Evolutionary conservation across 441 rosid species (phyloP), one percentile per base, ranked within the genome.

Genomic region (Arabidopsis lyrata): DNA sequence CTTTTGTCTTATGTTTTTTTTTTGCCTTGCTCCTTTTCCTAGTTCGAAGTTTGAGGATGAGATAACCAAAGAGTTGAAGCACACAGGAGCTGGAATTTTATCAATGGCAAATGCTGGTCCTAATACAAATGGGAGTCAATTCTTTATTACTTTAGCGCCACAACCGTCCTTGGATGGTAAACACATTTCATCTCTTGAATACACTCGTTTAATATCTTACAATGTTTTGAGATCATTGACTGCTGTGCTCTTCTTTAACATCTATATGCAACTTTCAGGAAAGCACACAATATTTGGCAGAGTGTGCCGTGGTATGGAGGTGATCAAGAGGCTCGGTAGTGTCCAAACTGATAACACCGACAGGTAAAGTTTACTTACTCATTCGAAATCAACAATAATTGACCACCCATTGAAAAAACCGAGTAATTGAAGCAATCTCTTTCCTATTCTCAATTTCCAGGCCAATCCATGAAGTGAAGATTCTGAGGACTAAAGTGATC

Each of bases 71-170:
- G 98, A 95, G 70, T 80, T 95, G 74, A 95, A 91, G 85, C 98
- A 95, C 80, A 91, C 97, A 2, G 99, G 98, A 75, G 98, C 97
- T 66, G 99, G 97, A 24, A 91, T 91, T 29, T 57, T 93, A 47
- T 95, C 99, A 47, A 93, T 95, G 98, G 99, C 98, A 47, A 91
- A 95, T 77, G 99, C 99, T 77, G 98, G 98, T 76, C 97, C 97
- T 0, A 82, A 95, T 76, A 90, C 97, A 22, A 95, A 93, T 36
- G 98, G 98, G 45, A 95, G 97, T 80, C 97, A 95, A 76, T 93
- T 95, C 84, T 93, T 95, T 81, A 83, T 95, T 42, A 96, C 99
- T 62, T 77, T 96, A 72, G 87, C 98, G 2, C 98, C 97, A 9
- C 73, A 88, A 67, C 93, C 91, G 1, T 84, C 93, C 44, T 82